phyloP scores from a whole-genome alignment of 768 basidiomycete species.

The Lactarius hengduanensis region DNA sequence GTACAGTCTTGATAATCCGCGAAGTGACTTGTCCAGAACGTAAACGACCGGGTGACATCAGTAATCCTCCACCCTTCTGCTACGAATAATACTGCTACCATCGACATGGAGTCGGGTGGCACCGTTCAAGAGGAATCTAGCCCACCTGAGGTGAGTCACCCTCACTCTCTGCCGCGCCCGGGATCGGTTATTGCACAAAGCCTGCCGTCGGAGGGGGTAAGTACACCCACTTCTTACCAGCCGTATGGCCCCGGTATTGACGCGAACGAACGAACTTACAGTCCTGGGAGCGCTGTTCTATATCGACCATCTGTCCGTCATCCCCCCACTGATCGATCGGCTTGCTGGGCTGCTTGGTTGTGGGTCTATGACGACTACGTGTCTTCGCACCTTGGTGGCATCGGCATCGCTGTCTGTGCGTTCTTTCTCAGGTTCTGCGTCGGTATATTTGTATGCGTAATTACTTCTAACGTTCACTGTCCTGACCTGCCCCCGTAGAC shows the following conservation, averaged over 20 bases:
- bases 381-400: no score
- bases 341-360: background rate
- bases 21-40: background rate
- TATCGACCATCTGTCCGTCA: background rate
- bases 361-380: background rate
- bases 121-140: background rate
- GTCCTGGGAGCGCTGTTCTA: background rate
- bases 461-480: background rate
- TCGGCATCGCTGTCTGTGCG: background rate
- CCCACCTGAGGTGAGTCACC: conserved; percentile 2
- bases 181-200: background rate
- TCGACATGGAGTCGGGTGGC: no score
- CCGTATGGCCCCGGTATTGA: background rate
- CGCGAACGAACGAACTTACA: background rate
- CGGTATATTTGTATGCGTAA: background rate
- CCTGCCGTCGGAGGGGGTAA: conserved; percentile 13
- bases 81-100: background rate
- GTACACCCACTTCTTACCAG: background rate
- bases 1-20: no score
- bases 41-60: background rate
- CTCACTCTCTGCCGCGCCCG: background rate
- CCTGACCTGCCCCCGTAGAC: background rate
- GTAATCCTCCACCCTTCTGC: background rate
- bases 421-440: background rate
- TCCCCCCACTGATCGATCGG: background rate